These are phyloP conservation scores for Candida sithepensis DNA, from an alignment of 805 yeast genomes.

Conservation along the genomic window DNA sequence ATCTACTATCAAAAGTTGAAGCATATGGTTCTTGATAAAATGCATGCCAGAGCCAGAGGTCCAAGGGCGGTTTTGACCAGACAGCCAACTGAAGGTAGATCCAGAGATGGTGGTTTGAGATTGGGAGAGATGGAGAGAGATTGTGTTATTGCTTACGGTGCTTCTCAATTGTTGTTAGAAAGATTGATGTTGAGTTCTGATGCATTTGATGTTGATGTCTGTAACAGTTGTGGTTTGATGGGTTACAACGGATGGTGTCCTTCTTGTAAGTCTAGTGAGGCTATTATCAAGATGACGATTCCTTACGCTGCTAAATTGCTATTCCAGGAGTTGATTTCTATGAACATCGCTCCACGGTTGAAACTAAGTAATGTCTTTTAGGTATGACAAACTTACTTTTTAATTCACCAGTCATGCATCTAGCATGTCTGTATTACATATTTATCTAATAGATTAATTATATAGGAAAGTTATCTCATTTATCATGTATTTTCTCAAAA, in stretches of 20 bases:
- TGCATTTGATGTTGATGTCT: constrained; percentile 95
- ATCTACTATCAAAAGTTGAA: constrained; percentile 96
- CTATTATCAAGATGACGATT: constrained; percentile 87
- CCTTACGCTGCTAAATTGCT: constrained; percentile 98
- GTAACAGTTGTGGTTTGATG: constrained; percentile 93
- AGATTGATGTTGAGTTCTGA: constrained; percentile 95
- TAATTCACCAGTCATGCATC: not conserved
- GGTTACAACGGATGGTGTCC: constrained; percentile 98
- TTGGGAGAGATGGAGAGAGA: constrained; percentile 99
- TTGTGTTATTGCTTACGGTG: constrained; percentile 99
- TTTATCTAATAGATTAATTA: not conserved
- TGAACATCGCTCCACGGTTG: constrained; percentile 97
- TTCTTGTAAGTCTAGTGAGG: constrained; percentile 86
- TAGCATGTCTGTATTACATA: not conserved
- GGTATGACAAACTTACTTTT: not conserved
- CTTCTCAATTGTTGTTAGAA: constrained; percentile 89
- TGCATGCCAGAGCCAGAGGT: constrained; percentile 99
- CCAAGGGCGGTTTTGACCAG: constrained; percentile 97
- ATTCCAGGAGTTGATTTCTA: constrained; percentile 96
- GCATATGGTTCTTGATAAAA: constrained; percentile 98
- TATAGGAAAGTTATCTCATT: not conserved
- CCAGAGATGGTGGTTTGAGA: constrained; percentile 98
- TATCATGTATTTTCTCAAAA: no score
- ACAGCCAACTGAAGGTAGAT: constrained; percentile 98
- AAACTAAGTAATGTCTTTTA: constrained; percentile 82